Evolutionary conservation across 2,329 filamentous ascomycete species (phyloP), one percentile per base, ranked within the genome.

Genomic region (Neurospora sp.): DNA sequence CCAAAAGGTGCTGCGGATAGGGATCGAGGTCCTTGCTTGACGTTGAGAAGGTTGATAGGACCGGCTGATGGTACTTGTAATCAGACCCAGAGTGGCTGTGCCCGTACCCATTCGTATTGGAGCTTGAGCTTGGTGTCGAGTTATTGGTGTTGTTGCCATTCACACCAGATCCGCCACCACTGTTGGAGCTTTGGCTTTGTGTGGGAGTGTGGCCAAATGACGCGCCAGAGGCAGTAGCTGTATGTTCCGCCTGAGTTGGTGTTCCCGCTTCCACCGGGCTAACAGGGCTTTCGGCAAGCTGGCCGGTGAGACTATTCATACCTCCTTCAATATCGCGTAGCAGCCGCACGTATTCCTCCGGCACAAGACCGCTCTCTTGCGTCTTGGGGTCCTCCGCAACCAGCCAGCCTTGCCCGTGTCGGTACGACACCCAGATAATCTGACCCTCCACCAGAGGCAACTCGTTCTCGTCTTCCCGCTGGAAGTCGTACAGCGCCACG

Each of bases 321-420:
- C 93, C 95, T 23, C 94, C 94, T 79, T 97, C 93, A 69, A 98
- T 97, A 77, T 98, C 93, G 66, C 93, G 89, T 71, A 99, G 85
- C 66, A 99, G 83, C 17, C 96, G 89, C 57, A 99, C 96, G 78
- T 98, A 99, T 80, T 96, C 94, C 80, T 99, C 96, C 0, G 96
- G 96, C 1, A 99, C 96, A 41, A 99, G 85, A 0, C 96, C 96
- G 76, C 93, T 97, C 81, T 99, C 96, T 74, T 89, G 93, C 0
- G 93, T 97, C 79, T 93, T 94, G 12, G 95, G 94, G 77, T 99
- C 96, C 81, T 97, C 92, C 4, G 96, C 96, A 33, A 99, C 96
- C 68, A 99, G 85, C 96, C 96, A 99, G 69, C 96, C 96, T 81
- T 98, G 93, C 17, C 95, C 95, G 78, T 98, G 94, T 62, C 96